These are phyloP conservation scores for Ensete ventricosum DNA, from an alignment of 176 grass and related monocot species.

Conservation along the genomic window DNA sequence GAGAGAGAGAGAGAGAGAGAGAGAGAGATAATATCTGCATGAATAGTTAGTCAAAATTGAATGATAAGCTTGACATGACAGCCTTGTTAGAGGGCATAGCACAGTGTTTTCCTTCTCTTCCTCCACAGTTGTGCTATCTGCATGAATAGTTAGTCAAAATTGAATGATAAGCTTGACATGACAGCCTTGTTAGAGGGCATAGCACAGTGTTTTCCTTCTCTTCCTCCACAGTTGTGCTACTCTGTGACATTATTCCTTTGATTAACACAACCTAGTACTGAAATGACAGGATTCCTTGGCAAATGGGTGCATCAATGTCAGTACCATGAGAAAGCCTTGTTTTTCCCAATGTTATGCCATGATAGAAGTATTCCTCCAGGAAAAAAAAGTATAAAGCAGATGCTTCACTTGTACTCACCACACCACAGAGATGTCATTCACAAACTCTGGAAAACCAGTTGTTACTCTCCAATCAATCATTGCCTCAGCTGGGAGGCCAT, in stretches of 20 bases:
- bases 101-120: not conserved
- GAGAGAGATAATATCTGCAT: too few species aligned
- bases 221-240: not conserved
- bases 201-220: not conserved
- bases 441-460: not conserved
- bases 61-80: not conserved
- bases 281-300: not conserved
- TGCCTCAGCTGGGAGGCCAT: too few species aligned
- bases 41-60: not conserved
- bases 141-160: too few species aligned
- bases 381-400: not conserved
- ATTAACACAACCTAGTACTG: not conserved
- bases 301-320: not conserved
- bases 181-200: not conserved
- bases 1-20: too few species aligned
- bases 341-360: not conserved
- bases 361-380: not conserved
- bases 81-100: not conserved
- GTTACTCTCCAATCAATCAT: not conserved
- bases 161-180: not conserved
- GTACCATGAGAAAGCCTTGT: not conserved
- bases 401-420: conserved; percentile 6
- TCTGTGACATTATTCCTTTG: not conserved
- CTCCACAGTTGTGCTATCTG: not conserved
- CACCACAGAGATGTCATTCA: not conserved